Evolutionary conservation across 306 rosid genomes (phyloP), one percentile per base, ranked within the genome.

Genomic region (Aeschynomene evenia): DNA sequence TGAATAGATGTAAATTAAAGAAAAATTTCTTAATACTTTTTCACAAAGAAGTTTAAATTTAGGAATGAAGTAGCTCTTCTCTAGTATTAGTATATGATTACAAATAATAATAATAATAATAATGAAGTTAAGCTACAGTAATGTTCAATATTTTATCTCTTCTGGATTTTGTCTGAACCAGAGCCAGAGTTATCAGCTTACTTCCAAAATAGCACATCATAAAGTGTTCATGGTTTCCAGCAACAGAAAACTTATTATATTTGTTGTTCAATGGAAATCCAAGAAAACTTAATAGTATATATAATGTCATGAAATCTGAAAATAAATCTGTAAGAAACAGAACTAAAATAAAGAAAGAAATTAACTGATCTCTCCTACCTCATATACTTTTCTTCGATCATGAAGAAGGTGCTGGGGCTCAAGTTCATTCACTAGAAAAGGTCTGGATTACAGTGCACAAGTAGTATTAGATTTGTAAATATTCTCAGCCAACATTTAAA

Each of bases 321-420:
- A 63, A 68, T 23, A 73, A 24, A 4, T 26, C 23, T 18, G 48
- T 24, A 20, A 40, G 54, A 56, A n/a, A 63, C 29, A 39, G n/a
- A 64, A 28, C 43, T 36, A 48, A 15, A n/a, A n/a, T n/a, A n/a
- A 77, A 34, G 60, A 24, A 42, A 33, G 9, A 63, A 58, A 57
- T 20, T 48, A 64, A 71, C 21, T 5, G 39, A 40, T 57, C 43
- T 61, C 11, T 18, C 87, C 63, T 82, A 93, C 98, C 98, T 93
- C 90, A 18, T 93, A 93, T 15, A 93, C 98, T 87, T 85, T 84
- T 79, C 97, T 86, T 43, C 98, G 84, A 82, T 93, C 98, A 68
- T 90, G 97, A 81, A 93, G 98, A 73, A 93, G 98, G 80, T 93
- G 91, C 26, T 93, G 98, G 0, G 88, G 96, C 78, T 90, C 97